Evolutionary conservation across 2,329 filamentous ascomycete genomes (phyloP).

Genomic region (Penicillium nordicum): DNA sequence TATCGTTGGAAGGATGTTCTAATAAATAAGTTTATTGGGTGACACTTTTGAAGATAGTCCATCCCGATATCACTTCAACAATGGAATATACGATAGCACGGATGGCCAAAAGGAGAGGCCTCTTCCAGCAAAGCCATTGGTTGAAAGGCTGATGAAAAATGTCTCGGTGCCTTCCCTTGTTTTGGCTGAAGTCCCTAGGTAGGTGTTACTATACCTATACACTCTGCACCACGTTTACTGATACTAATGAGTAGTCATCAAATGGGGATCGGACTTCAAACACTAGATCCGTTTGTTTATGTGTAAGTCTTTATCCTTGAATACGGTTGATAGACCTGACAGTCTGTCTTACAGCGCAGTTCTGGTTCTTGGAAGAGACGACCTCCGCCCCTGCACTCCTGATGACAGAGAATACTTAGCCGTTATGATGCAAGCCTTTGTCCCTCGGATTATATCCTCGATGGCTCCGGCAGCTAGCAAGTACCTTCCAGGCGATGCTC

Average conservation of each 20-base stretch:
- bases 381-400: not conserved
- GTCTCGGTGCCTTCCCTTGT: not conserved
- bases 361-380: conserved; percentile 1
- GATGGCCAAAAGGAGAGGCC: not conserved
- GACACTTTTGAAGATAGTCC: not conserved
- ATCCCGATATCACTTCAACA: not conserved
- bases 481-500: not conserved
- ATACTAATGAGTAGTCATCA: not conserved
- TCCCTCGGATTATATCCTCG: not conserved
- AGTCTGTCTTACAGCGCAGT: not conserved
- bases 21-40: not conserved
- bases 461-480: not conserved
- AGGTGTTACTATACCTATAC: not conserved
- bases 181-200: not conserved
- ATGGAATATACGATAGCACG: not conserved
- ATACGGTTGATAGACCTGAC: no score
- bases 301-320: not conserved
- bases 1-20: not conserved
- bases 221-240: not conserved
- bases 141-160: not conserved
- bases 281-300: not conserved
- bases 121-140: not conserved
- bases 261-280: not conserved
- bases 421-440: not conserved
- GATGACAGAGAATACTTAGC: conserved; percentile 3